Base-by-base conservation (phyloP, 106 monocot species). In the Dendrobium chrysotoxum region DNA sequence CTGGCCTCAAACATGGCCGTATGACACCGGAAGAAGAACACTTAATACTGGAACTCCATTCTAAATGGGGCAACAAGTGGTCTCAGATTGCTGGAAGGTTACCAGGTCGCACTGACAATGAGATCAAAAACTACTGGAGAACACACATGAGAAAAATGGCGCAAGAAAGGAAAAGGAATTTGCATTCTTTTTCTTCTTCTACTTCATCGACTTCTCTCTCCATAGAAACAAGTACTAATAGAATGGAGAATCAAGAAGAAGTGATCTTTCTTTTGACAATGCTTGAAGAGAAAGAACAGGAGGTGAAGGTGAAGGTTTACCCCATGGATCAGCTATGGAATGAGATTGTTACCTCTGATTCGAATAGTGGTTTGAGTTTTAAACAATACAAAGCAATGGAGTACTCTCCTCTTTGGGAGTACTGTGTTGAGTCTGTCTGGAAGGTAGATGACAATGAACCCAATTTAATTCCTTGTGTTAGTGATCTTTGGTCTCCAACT, bases 121-220 rank as follows among this genome's bases (percentile, higher is more conserved):
- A 92, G 83, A 92, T 92, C 79, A 92, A 92, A 85, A 92, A 92
- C 75, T 92, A 92, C 81, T 92, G 91, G 91, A 87, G 89, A 67
- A 92, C 89, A 5, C 91, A 87, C 54, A 92, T 87, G 89, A 87
- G 91, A 45, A 92, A 92, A 83, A 89, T 87, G 76, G 89, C 92
- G 9, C 92, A 92, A 75, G 92, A 92, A 65, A 71, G 57, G 40
- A 92, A 86, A 75, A 74, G 30, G 45, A 79, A 74, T 21, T 28
- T 28, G 9, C 23, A 0, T 6, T 0, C 10, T 40, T 42, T 45
- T 46, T 28, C 45, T 57, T 79, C 47, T 45, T 82, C 80, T 13
- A 77, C 83, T 4, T 80, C 82, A 4, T 35, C 46, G 18, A 57
- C 46, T 26, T 70, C 12, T 41, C 73, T 72, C 53, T 72, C 72